These are phyloP conservation scores for Acanthamoeba royreba DNA, from an alignment of 208 protist species.

Conservation along the genomic window DNA sequence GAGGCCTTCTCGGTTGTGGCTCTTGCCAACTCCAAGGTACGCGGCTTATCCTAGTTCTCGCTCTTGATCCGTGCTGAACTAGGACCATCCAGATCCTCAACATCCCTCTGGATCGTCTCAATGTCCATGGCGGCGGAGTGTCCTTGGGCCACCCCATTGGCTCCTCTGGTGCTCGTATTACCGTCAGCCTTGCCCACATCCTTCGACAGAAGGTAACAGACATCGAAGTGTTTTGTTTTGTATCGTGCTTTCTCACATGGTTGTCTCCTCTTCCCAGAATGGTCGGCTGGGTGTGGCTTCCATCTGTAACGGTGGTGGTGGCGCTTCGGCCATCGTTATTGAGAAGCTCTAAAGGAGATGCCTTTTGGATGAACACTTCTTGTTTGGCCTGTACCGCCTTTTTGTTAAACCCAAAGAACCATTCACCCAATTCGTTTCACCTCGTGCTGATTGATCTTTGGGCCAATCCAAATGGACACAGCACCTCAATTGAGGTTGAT, in stretches of 20 bases:
- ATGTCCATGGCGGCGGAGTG: constrained; percentile 91
- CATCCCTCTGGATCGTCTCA: constrained; percentile 83
- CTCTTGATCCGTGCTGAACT: neutral
- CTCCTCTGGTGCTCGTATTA: constrained; percentile 85
- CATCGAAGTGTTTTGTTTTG: neutral
- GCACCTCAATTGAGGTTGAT: neutral
- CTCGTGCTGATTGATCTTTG: too few relatives aligned
- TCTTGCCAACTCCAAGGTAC: constrained; percentile 85
- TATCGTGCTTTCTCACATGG: neutral
- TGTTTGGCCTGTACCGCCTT: neutral
- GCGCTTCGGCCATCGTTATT: constrained; percentile 88
- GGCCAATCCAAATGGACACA: too few relatives aligned
- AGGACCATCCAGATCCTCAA: constrained; percentile 57
- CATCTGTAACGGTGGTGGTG: constrained; percentile 95
- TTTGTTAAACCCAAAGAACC: too few relatives aligned
- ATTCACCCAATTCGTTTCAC: too few relatives aligned
- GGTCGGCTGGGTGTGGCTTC: constrained; percentile 80
- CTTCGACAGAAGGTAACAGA: neutral
- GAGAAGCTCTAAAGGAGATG: constrained; percentile 43
- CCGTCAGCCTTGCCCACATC: constrained; percentile 78
- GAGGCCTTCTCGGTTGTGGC: constrained; percentile 95
- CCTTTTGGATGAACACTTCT: neutral
- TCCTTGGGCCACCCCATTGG: constrained; percentile 94
- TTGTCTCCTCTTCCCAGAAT: neutral
- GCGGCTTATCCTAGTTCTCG: neutral